These are phyloP conservation scores for Protomyces inundatus DNA, from an alignment of 1,139 yeast species.

Conservation along the genomic window DNA sequence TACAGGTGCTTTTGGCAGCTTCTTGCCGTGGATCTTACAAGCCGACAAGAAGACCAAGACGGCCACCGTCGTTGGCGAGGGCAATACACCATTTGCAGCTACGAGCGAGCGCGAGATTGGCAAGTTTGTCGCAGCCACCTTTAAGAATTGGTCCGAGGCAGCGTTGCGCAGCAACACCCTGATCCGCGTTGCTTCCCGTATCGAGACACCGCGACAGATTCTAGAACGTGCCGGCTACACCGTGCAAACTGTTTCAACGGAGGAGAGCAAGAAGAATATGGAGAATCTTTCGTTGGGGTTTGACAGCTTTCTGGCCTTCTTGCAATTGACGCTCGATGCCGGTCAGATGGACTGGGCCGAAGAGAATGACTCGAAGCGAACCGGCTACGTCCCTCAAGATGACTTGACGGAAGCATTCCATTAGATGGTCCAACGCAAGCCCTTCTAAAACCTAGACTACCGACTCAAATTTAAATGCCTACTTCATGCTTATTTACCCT, in stretches of 20 bases:
- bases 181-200: neutral
- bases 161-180: neutral
- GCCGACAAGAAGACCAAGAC: neutral
- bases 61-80: neutral
- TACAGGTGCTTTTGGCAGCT: neutral
- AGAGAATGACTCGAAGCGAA: neutral
- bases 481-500: too few species aligned
- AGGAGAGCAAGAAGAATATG: neutral
- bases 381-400: neutral
- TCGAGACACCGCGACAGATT: neutral
- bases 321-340: neutral
- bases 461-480: too few species aligned
- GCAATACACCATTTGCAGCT: neutral
- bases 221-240: neutral
- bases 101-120: neutral
- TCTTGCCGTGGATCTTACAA: neutral
- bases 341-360: neutral
- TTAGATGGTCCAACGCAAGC: too few species aligned
- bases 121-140: neutral
- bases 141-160: neutral
- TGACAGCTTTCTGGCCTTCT: neutral
- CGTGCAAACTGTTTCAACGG: neutral
- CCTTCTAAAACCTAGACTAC: too few species aligned
- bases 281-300: neutral
- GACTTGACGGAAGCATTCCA: too few species aligned